These are phyloP conservation scores for Erodium trifolium DNA, from an alignment of 441 rosid species.

Conservation along the genomic window DNA sequence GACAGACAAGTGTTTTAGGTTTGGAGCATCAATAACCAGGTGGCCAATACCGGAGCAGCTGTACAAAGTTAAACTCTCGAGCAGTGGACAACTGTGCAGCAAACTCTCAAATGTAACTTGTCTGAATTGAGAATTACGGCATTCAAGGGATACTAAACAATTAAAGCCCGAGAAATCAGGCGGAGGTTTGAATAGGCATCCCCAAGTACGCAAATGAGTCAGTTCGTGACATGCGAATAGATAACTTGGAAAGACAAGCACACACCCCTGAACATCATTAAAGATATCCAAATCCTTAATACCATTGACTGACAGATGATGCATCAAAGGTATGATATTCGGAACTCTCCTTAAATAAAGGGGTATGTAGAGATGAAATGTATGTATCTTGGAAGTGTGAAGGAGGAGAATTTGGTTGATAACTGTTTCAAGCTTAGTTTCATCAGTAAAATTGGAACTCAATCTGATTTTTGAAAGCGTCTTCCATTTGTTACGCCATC, in stretches of 20 bases:
- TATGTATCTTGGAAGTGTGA: background rate
- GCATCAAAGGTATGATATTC: conserved; percentile 1
- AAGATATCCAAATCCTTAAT: background rate
- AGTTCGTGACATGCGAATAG: background rate
- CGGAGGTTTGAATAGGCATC: background rate
- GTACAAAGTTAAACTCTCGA: background rate
- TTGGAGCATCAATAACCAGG: conserved; percentile 2
- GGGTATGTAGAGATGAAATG: background rate
- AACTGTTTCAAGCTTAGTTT: background rate
- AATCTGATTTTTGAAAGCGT: background rate
- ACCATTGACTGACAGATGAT: background rate
- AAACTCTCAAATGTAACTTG: background rate
- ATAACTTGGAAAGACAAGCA: background rate
- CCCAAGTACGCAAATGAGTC: background rate
- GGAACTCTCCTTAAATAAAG: background rate
- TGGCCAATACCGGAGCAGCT: background rate
- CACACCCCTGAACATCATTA: background rate
- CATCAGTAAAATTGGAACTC: background rate
- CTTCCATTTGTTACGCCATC: background rate
- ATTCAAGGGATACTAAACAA: background rate
- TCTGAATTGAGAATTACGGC: background rate
- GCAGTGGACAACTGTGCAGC: background rate
- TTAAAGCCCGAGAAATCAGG: background rate
- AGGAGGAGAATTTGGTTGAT: background rate
- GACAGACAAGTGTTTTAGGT: background rate